A percentile compares a stretch with the other conserved stretches of the same genome.
Conservation (phyloP, 805 yeast genomes). For the Cyberlindnera maclurae region DNA sequence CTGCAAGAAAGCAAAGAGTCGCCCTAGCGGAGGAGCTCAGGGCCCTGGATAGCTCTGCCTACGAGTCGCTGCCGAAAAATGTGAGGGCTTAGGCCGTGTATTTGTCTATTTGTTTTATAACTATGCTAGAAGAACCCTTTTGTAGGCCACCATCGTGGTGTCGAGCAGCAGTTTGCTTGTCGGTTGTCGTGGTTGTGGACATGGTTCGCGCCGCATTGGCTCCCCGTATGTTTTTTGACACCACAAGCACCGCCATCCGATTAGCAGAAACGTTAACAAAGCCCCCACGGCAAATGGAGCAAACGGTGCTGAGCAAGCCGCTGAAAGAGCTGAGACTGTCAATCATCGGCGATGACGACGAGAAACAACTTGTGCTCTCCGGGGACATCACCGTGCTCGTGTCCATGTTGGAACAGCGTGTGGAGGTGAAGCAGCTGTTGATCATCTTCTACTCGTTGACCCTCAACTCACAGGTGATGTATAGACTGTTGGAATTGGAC, state of each 20-base stretch:
- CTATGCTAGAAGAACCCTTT: neutral
- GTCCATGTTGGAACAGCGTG: constrained; percentile 1
- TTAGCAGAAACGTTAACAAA: too few relatives aligned
- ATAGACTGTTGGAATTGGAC: neutral
- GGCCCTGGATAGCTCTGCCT: constrained; percentile 7
- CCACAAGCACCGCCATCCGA: too few relatives aligned
- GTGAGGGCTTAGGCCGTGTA: neutral
- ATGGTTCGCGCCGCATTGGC: too few relatives aligned
- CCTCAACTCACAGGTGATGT: neutral
- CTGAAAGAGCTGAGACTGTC: constrained; percentile 13
- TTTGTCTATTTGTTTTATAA: neutral
- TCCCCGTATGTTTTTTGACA: too few relatives aligned
- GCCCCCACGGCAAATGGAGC: too few relatives aligned
- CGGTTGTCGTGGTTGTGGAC: too few relatives aligned
- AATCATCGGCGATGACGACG: constrained; percentile 21
- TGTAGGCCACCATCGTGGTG: too few relatives aligned
- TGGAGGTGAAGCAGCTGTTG: constrained; percentile 12
- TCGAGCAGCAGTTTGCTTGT: too few relatives aligned
- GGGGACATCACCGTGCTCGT: constrained; percentile 5
- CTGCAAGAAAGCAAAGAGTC: constrained; percentile 17
- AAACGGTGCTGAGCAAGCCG: constrained; percentile 2
- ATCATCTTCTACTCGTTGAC: constrained; percentile 20
- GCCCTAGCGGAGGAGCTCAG: constrained; percentile 12
- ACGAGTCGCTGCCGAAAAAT: constrained; percentile 16
- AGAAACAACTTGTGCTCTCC: constrained; percentile 11